A percentile compares a stretch with the other conserved stretches of the same genome.
These are phyloP conservation scores for Vaccinium darrowii DNA, from an alignment of 148 eudicot species.

Conservation along the genomic window DNA sequence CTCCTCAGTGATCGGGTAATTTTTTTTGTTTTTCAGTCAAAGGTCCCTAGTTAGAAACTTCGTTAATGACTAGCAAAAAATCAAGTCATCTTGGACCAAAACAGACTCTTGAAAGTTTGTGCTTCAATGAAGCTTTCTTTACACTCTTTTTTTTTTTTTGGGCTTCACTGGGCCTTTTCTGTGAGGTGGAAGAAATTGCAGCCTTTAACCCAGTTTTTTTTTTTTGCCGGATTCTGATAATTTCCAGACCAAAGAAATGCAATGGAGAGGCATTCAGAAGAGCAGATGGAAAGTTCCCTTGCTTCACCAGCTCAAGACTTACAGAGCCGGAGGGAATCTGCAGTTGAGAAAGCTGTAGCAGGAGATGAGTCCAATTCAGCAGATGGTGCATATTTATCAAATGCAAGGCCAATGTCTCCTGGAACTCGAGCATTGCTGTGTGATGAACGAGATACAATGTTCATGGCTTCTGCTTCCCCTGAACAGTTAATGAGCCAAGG, in stretches of 20 bases:
- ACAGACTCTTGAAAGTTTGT: not conserved
- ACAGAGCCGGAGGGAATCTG: constrained; percentile 39
- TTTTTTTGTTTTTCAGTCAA: not conserved
- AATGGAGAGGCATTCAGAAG: constrained; percentile 41
- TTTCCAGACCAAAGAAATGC: constrained; percentile 57
- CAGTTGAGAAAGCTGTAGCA: constrained; percentile 31
- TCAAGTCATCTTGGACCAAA: not conserved
- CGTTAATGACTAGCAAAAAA: not conserved
- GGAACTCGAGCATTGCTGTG: constrained; percentile 77
- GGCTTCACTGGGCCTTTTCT: not conserved
- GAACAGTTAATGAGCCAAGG: constrained; percentile 34
- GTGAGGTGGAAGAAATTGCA: not conserved
- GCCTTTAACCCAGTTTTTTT: not conserved
- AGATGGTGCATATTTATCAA: constrained; percentile 51
- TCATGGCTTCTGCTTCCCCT: constrained; percentile 51
- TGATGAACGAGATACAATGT: constrained; percentile 67
- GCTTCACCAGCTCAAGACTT: constrained; percentile 45
- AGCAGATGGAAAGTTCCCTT: constrained; percentile 38
- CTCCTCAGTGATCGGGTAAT: not conserved
- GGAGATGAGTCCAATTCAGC: constrained; percentile 50
- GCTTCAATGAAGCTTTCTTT: not conserved
- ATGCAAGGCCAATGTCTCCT: constrained; percentile 80
- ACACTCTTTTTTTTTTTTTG: not conserved
- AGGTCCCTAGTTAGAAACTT: not conserved
- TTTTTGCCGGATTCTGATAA: constrained; percentile 9